phyloP scores from a whole-genome alignment of 371 early-diverging fungal genomes.

The Zopfochytrium polystomum region DNA sequence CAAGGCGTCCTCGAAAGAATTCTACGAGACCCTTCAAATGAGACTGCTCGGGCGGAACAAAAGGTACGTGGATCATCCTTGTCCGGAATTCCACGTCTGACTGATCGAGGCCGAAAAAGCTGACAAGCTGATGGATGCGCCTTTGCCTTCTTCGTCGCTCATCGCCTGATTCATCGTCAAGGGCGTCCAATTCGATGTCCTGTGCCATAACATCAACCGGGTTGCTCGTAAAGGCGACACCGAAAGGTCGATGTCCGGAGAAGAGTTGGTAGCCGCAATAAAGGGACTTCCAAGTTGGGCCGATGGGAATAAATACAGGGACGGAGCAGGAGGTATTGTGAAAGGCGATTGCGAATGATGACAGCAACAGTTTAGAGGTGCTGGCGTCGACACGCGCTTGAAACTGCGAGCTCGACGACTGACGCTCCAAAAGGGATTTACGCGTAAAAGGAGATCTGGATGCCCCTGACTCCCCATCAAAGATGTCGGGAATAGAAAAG shows the following conservation, averaged over 20 bases:
- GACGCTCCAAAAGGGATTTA: too few species aligned
- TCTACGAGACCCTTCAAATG: not conserved
- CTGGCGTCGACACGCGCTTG: not conserved
- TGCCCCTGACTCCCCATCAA: not conserved
- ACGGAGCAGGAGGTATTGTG: not conserved
- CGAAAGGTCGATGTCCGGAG: too few species aligned
- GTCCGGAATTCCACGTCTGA: not conserved
- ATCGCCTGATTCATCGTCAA: too few species aligned
- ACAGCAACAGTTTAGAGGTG: not conserved
- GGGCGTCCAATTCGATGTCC: too few species aligned
- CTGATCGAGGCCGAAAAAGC: not conserved
- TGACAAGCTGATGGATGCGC: too few species aligned
- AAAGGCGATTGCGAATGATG: constrained; percentile 1
- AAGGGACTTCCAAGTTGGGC: constrained; percentile 3
- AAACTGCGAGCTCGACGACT: too few species aligned
- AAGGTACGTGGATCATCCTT: not conserved
- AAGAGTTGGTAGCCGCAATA: too few species aligned
- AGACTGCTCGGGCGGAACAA: not conserved
- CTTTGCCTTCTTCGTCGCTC: too few species aligned
- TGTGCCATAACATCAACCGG: too few species aligned
- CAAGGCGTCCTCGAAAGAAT: too few species aligned
- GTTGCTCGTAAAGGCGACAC: too few species aligned
- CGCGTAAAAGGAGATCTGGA: too few species aligned
- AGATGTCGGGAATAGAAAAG: constrained; percentile 2
- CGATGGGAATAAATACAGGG: not conserved